Evolutionary conservation across 2,329 filamentous ascomycete species (phyloP).

Genomic region (Colletotrichum phormii): DNA sequence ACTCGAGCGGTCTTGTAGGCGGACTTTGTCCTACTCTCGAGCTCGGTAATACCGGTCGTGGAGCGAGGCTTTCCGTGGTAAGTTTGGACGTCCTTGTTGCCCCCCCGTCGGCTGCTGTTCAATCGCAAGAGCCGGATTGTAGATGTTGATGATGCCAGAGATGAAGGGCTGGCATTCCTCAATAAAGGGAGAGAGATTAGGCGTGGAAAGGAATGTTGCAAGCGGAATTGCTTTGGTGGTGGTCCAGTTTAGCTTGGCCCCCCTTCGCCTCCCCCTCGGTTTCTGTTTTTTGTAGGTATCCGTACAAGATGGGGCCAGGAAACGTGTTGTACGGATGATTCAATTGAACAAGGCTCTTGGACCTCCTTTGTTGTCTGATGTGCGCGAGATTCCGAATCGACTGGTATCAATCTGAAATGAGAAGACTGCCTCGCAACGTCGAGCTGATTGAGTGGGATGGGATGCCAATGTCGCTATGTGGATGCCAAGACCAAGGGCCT

Average conservation of each 20-base stretch:
- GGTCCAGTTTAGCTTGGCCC: not conserved
- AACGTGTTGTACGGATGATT: not conserved
- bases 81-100: not conserved
- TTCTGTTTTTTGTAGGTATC: not conserved
- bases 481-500: conserved; percentile 27
- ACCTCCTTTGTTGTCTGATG: not conserved
- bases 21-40: not conserved
- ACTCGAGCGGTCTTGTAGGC: not conserved
- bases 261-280: not conserved
- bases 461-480: conserved; percentile 26
- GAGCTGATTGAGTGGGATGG: conserved; percentile 4
- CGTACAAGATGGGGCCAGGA: not conserved
- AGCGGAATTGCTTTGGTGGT: not conserved
- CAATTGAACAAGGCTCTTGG: not conserved
- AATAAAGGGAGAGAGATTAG: not conserved
- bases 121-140: not conserved
- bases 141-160: not conserved
- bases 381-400: not conserved
- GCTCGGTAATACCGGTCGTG: not conserved
- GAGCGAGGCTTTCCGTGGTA: not conserved
- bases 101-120: not conserved
- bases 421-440: not conserved
- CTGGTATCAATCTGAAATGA: not conserved
- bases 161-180: not conserved
- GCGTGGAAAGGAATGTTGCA: not conserved